Percentiles rank a stretch among this genome's conserved stretches.
Evolutionary conservation across 306 rosid species (phyloP).

Genomic region (Trichosanthes truncata): DNA sequence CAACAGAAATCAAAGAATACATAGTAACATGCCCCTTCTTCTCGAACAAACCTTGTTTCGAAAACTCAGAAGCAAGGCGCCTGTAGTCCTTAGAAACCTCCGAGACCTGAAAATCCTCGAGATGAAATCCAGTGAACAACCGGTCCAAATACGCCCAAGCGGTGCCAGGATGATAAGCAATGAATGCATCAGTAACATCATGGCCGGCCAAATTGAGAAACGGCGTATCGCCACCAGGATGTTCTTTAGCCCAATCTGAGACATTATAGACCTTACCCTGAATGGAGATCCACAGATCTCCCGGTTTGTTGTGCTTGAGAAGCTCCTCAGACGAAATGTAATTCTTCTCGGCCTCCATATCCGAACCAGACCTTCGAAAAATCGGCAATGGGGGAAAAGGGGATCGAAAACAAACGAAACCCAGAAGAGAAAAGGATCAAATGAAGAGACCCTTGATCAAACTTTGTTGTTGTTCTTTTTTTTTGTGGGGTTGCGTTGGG

Average conservation of each 20-base stretch:
- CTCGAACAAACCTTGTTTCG: constrained; percentile 26
- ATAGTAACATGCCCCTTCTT: constrained; percentile 26
- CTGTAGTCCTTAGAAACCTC: constrained; percentile 27
- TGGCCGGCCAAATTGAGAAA: constrained; percentile 17
- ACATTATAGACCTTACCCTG: constrained; percentile 29
- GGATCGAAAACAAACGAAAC: background rate
- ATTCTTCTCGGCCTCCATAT: constrained; percentile 19
- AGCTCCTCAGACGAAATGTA: constrained; percentile 25
- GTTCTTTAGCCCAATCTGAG: constrained; percentile 24
- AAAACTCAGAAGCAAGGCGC: constrained; percentile 11
- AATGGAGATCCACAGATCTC: constrained; percentile 33
- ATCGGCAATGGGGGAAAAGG: background rate
- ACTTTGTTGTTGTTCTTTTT: background rate
- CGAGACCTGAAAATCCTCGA: constrained; percentile 18
- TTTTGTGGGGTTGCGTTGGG: background rate
- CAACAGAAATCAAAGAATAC: constrained; percentile 6
- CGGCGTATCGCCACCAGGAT: constrained; percentile 24
- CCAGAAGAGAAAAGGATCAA: background rate
- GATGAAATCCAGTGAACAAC: constrained; percentile 19
- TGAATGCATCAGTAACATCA: constrained; percentile 30
- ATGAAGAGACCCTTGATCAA: too few relatives aligned
- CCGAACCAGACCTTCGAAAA: background rate
- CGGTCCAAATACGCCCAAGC: constrained; percentile 24
- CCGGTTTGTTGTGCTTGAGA: constrained; percentile 18
- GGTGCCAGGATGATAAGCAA: constrained; percentile 26